Evolutionary conservation across 345 rosid genomes (phyloP), one percentile per base, ranked within the genome.

Genomic region (Gossypium herbaceum): DNA sequence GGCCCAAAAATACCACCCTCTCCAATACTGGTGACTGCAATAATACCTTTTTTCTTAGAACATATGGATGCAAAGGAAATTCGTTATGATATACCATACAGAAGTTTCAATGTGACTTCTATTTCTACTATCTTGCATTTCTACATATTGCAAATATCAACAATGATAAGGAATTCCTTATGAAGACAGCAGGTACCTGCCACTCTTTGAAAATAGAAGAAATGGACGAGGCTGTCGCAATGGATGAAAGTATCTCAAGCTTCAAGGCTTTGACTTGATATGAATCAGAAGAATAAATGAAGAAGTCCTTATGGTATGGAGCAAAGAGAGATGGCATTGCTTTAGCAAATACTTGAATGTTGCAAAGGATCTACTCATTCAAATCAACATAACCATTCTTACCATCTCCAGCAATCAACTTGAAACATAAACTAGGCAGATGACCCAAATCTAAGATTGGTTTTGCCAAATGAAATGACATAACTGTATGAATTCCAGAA

Each of bases 231-330:
- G 86, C 86, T 48, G 92, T 87, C 61, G 89, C 87, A 79, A 93
- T 86, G 74, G 82, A 87, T 82, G 96, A 90, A 80, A 95, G 91
- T 78, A 95, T 91, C 85, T 89, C 93, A 78, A 95, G 97, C 88
- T 93, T 95, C 83, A 93, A 83, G 58, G 94, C 86, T 87, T 86
- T 95, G 68, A 85, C 88, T 85, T 88, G 89, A 88, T 88, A 87
- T 65, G 96, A 78, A 76, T 95, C 98, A 47, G 96, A 88, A 62
- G 94, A 89, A 73, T 73, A 71, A 76, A 91, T 80, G 83, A 90
- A 91, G 87, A 93, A 90, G 70, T 88, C 88, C 78, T 86, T 98
- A 63, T 82, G 87, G 72, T 91, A 78, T 43, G 88, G 89, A 78
- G 91, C 86, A 84, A 95, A 95, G 68, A 93, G 88, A 81, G 86